Percentiles rank a stretch among this genome's conserved stretches.
phyloP scores from a whole-genome alignment of 2,329 filamentous ascomycete genomes.

The Trichoderma hamatum region DNA sequence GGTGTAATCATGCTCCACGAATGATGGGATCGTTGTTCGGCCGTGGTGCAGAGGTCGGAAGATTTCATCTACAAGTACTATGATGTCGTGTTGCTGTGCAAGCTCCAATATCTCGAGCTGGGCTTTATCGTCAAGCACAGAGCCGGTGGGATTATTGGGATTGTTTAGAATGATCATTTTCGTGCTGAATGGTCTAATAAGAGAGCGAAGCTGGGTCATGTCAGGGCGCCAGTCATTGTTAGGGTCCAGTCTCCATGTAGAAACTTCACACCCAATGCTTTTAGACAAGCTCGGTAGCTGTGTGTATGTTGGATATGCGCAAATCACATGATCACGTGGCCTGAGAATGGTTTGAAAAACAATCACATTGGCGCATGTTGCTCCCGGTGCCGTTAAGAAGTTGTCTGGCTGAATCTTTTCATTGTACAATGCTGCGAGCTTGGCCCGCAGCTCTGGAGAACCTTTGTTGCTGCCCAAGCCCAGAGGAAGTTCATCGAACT shows the following conservation, averaged over 20 bases:
- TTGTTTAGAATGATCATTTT: neutral
- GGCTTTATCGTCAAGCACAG: neutral
- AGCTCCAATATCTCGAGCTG: neutral
- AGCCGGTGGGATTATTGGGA: neutral
- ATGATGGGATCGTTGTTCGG: neutral
- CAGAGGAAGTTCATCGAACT: neutral
- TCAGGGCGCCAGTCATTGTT: neutral
- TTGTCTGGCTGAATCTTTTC: neutral
- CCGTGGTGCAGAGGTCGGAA: neutral
- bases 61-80: neutral
- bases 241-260: neutral
- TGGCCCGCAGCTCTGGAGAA: neutral
- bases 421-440: neutral
- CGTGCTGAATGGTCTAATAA: neutral
- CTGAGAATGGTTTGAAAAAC: neutral
- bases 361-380: neutral
- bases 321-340: neutral
- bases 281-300: neutral
- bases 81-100: neutral
- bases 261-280: neutral
- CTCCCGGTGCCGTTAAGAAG: neutral
- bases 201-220: neutral
- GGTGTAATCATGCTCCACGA: neutral
- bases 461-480: neutral
- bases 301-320: neutral